phyloP scores from a whole-genome alignment of 1,284 basidiomycete genomes.

The Schizophyllum amplum region DNA sequence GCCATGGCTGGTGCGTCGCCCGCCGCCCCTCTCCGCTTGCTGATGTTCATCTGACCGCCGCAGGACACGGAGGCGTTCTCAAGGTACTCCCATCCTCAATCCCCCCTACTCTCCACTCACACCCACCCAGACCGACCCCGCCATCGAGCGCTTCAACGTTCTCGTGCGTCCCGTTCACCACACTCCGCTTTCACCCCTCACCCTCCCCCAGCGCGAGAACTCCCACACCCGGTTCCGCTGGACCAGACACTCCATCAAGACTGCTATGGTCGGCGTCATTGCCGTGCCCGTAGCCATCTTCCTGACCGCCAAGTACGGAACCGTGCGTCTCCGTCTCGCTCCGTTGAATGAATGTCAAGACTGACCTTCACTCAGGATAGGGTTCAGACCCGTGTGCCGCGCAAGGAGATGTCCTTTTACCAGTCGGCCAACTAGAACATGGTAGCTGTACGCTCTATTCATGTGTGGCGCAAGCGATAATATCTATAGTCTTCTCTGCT shows the following conservation, averaged over 20 bases:
- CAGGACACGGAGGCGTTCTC: constrained; percentile 42
- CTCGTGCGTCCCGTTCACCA: constrained; percentile 45
- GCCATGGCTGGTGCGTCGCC: constrained; percentile 6
- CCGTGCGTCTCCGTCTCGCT: not conserved
- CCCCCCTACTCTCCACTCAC: constrained; percentile 5
- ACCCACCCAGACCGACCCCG: constrained; percentile 43
- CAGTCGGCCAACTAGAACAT: not conserved
- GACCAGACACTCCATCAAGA: constrained; percentile 28
- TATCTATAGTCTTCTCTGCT: too few relatives aligned
- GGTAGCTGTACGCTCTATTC: not conserved
- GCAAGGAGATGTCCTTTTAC: not conserved
- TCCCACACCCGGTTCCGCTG: constrained; percentile 75
- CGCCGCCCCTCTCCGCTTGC: constrained; percentile 6
- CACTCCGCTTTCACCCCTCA: constrained; percentile 8
- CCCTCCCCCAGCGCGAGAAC: constrained; percentile 59
- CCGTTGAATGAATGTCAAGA: not conserved
- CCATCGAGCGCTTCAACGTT: constrained; percentile 70
- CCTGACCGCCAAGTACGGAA: not conserved
- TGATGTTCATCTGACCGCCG: too few relatives aligned
- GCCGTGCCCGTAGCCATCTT: not conserved
- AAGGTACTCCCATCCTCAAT: constrained; percentile 4
- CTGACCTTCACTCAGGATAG: not conserved
- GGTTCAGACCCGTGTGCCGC: not conserved
- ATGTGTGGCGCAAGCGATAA: too few relatives aligned
- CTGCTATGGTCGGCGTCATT: not conserved